Percentiles rank a stretch among this genome's conserved stretches.
phyloP scores from a whole-genome alignment of 2,329 filamentous ascomycete species.

The Colletotrichum sp. region DNA sequence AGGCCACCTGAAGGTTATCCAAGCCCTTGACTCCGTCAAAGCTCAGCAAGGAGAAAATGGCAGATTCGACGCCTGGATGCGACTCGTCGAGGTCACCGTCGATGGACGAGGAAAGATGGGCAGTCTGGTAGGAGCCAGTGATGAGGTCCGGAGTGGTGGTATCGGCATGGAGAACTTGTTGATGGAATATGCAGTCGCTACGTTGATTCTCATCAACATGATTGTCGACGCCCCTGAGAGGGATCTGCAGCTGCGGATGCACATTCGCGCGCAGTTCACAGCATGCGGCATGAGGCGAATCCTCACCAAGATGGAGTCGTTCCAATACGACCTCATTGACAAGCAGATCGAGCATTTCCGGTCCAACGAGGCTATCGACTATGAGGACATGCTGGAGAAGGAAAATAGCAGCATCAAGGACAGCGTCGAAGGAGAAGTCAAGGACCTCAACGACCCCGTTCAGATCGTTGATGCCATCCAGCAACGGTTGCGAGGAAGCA shows the following conservation, averaged over 20 bases:
- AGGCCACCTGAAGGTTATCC: conserved; percentile 91
- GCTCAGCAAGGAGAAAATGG: conserved; percentile 88
- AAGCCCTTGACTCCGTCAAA: conserved; percentile 92
- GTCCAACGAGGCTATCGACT: conserved; percentile 95
- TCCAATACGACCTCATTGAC: conserved; percentile 98
- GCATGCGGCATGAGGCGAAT: conserved; percentile 95
- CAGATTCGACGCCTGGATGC: conserved; percentile 98
- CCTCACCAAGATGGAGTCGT: conserved; percentile 94
- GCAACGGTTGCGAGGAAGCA: conserved; percentile 79
- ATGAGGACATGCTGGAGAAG: conserved; percentile 93
- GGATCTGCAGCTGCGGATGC: conserved; percentile 89
- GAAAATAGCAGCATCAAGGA: conserved; percentile 93
- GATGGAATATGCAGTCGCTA: conserved; percentile 98
- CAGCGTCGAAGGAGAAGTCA: conserved; percentile 81
- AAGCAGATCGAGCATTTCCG: conserved; percentile 96
- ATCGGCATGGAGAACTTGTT: conserved; percentile 98
- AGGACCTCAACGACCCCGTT: conserved; percentile 88
- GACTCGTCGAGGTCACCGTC: conserved; percentile 94
- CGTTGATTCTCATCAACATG: conserved; percentile 95
- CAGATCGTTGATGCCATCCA: conserved; percentile 96
- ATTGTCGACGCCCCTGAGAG: conserved; percentile 88
- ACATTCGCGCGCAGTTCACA: conserved; percentile 94
- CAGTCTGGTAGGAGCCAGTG: conserved; percentile 93
- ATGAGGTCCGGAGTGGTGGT: conserved; percentile 93
- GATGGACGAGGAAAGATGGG: conserved; percentile 99